Evolutionary conservation across 1,139 yeast genomes (phyloP).

Genomic region (Geotrichum klebahnii): DNA sequence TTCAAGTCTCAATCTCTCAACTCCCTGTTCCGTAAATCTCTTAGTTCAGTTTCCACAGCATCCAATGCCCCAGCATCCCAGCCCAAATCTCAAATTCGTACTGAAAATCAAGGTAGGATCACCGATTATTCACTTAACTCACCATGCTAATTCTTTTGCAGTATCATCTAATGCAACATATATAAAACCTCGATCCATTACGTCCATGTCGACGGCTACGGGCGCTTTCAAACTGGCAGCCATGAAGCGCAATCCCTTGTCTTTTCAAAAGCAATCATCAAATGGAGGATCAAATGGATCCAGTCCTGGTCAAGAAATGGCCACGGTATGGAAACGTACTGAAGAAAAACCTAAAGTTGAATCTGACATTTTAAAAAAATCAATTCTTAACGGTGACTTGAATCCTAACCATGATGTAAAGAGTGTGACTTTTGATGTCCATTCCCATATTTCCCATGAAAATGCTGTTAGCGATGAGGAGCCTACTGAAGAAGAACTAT

Average conservation of each 20-base stretch:
- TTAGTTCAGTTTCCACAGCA: conserved; percentile 16
- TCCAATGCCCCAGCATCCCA: conserved; percentile 22
- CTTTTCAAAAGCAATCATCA: neutral
- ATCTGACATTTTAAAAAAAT: no score
- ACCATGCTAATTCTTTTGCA: no score
- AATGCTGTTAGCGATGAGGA: neutral
- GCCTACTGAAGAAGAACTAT: conserved; percentile 26
- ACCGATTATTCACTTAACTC: no score
- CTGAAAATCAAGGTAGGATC: conserved; percentile 20
- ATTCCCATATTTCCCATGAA: neutral
- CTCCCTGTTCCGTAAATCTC: conserved; percentile 34
- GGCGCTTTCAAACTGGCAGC: conserved; percentile 39
- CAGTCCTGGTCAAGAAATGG: conserved; percentile 31
- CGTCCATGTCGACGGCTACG: conserved; percentile 33
- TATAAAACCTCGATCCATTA: conserved; percentile 17
- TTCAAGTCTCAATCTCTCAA: conserved; percentile 42
- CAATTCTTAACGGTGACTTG: no score
- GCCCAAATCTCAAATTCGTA: conserved; percentile 13
- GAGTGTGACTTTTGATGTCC: neutral
- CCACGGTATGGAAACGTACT: conserved; percentile 33
- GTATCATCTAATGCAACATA: conserved; percentile 5
- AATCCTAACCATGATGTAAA: no score
- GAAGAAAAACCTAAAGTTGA: conserved; percentile 12
- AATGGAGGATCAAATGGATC: conserved; percentile 8
- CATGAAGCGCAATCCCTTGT: conserved; percentile 30